Percentiles rank a stretch among this genome's conserved stretches.
Evolutionary conservation across 495 filamentous ascomycete species (phyloP).

Genomic region (Podospora pseudoanserina): DNA sequence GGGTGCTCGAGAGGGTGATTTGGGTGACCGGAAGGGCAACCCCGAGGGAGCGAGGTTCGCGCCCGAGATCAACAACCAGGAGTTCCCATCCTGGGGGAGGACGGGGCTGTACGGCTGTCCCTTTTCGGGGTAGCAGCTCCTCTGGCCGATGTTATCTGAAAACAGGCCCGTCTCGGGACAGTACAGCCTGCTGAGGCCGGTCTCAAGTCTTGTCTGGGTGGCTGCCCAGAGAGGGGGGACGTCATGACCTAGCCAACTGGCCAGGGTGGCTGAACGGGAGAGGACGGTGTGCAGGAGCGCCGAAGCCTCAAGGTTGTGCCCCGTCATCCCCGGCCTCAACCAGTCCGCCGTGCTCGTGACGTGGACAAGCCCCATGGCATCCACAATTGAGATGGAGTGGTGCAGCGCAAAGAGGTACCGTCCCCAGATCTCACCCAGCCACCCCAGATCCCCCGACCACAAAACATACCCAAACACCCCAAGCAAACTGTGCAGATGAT

Average conservation of each 20-base stretch:
- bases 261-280: conserved; percentile 33
- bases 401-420: conserved; percentile 49
- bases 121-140: conserved; percentile 17
- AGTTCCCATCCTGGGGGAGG: conserved; percentile 50
- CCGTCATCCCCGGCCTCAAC: conserved; percentile 48
- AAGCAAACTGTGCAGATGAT: conserved; percentile 60
- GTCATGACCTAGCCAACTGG: conserved; percentile 24
- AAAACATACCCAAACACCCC: conserved; percentile 60
- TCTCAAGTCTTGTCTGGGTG: conserved; percentile 17
- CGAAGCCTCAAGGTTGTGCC: conserved; percentile 49
- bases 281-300: conserved; percentile 36
- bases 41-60: conserved; percentile 17
- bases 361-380: conserved; percentile 46
- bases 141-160: conserved; percentile 32
- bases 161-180: conserved; percentile 31
- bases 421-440: conserved; percentile 48
- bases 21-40: conserved; percentile 11
- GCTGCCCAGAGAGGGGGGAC: conserved; percentile 17
- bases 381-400: conserved; percentile 52
- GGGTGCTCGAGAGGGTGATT: conserved; percentile 1
- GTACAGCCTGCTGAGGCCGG: conserved; percentile 30
- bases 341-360: conserved; percentile 55
- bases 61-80: conserved; percentile 38
- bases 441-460: conserved; percentile 53
- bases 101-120: conserved; percentile 22